phyloP scores from a whole-genome alignment of 106 monocot genomes.

The Allium sativum region DNA sequence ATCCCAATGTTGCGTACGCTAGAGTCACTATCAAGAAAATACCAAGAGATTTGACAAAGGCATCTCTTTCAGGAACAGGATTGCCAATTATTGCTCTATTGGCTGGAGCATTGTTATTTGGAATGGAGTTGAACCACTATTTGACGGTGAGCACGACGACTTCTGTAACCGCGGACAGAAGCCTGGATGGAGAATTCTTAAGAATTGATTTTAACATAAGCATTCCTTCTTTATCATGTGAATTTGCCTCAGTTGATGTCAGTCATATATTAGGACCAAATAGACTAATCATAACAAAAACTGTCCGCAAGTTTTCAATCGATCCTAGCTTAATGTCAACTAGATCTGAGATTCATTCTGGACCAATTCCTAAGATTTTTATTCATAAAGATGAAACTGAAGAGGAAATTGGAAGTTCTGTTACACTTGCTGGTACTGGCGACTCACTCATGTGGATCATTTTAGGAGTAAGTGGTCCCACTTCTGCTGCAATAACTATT shows the following conservation, averaged over 20 bases:
- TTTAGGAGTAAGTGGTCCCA: constrained; percentile 80
- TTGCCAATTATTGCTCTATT: constrained; percentile 82
- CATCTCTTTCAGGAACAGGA: constrained; percentile 89
- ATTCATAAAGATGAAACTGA: constrained; percentile 85
- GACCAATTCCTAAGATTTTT: constrained; percentile 66
- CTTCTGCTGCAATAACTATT: constrained; percentile 70
- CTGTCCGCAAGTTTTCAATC: constrained; percentile 92
- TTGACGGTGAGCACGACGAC: constrained; percentile 67
- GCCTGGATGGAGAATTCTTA: constrained; percentile 85
- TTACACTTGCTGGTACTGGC: constrained; percentile 67
- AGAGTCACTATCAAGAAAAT: constrained; percentile 72
- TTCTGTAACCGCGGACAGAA: constrained; percentile 79
- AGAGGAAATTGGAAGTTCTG: constrained; percentile 63
- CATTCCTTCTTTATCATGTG: constrained; percentile 96
- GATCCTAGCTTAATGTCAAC: constrained; percentile 72
- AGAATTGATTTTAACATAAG: constrained; percentile 91
- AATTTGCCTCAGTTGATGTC: constrained; percentile 98
- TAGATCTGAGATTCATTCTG: constrained; percentile 79
- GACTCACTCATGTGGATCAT: constrained; percentile 95
- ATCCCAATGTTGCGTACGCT: no score
- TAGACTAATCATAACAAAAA: constrained; percentile 94
- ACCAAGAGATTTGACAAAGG: constrained; percentile 96
- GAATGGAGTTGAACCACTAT: constrained; percentile 90
- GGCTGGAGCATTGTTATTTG: constrained; percentile 82
- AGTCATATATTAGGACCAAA: constrained; percentile 93